Evolutionary conservation across 495 filamentous ascomycete species (phyloP).

Genomic region (Penicillium lividum): DNA sequence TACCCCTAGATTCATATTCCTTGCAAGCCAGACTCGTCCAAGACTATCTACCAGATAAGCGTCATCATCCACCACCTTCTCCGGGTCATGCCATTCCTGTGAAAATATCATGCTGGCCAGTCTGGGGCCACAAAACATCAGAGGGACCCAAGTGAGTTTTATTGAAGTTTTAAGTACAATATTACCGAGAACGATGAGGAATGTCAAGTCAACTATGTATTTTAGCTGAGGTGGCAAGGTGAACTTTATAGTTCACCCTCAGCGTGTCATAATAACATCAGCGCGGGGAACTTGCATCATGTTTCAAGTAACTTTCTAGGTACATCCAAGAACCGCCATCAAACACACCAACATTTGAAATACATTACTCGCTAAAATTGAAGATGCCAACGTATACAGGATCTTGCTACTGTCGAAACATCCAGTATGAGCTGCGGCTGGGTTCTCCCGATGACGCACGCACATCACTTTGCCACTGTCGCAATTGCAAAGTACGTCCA

Average conservation of each 20-base stretch:
- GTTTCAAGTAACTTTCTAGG: no score
- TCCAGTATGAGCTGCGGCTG: conserved; percentile 50
- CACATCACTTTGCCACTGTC: conserved; percentile 66
- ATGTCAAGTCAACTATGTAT: not conserved
- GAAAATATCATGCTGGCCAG: conserved; percentile 46
- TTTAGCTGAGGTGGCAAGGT: no score
- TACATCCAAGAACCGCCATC: no score
- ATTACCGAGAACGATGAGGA: no score
- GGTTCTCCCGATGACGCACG: conserved; percentile 55
- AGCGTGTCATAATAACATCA: conserved; percentile 6
- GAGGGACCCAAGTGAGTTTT: no score
- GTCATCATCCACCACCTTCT: conserved; percentile 39
- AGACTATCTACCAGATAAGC: conserved; percentile 57
- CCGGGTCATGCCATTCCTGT: conserved; percentile 54
- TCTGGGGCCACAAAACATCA: no score
- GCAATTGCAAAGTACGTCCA: conserved; percentile 54
- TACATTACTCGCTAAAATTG: not conserved
- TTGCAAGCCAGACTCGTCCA: conserved; percentile 57
- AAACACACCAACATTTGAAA: no score
- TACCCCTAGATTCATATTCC: conserved; percentile 39
- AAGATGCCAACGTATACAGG: conserved; percentile 41
- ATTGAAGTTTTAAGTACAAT: no score
- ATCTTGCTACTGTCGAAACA: conserved; percentile 50
- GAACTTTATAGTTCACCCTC: no score
- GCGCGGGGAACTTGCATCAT: not conserved